These are phyloP conservation scores for Crithidia fasciculata DNA, from an alignment of 208 protist genomes.

Conservation along the genomic window DNA sequence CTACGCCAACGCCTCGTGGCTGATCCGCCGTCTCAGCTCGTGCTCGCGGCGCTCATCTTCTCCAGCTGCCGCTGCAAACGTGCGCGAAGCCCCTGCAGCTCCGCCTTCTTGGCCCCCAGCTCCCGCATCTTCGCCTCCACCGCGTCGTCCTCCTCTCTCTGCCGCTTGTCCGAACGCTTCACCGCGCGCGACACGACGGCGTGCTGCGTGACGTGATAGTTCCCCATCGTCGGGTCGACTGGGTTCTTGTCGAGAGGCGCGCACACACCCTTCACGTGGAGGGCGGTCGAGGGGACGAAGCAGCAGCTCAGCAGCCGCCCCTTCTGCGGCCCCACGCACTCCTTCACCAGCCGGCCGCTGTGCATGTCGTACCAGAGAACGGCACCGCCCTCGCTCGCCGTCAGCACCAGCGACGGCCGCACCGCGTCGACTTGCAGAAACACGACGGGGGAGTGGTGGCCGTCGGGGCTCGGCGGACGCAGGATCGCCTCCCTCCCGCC, in stretches of 20 bases:
- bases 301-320: constrained; percentile 55
- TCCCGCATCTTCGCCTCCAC: background rate
- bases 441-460: constrained; percentile 59
- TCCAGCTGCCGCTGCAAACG: constrained; percentile 23
- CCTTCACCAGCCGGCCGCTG: constrained; percentile 37
- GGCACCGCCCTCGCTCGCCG: constrained; percentile 56
- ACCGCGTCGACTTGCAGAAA: constrained; percentile 47
- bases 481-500: constrained; percentile 30
- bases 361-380: constrained; percentile 66
- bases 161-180: constrained; percentile 11
- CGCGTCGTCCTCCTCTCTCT: background rate
- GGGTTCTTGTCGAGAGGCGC: constrained; percentile 61
- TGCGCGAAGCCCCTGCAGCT: constrained; percentile 35
- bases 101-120: constrained; percentile 35
- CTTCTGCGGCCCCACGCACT: constrained; percentile 49
- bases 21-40: background rate
- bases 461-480: constrained; percentile 51
- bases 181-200: background rate
- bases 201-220: constrained; percentile 31
- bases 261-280: constrained; percentile 25
- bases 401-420: constrained; percentile 38
- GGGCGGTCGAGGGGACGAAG: constrained; percentile 13
- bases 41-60: background rate
- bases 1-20: background rate
- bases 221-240: constrained; percentile 41